These are phyloP conservation scores for Chaetomiaceae sp. DNA, from an alignment of 2,329 filamentous ascomycete species.

Conservation along the genomic window DNA sequence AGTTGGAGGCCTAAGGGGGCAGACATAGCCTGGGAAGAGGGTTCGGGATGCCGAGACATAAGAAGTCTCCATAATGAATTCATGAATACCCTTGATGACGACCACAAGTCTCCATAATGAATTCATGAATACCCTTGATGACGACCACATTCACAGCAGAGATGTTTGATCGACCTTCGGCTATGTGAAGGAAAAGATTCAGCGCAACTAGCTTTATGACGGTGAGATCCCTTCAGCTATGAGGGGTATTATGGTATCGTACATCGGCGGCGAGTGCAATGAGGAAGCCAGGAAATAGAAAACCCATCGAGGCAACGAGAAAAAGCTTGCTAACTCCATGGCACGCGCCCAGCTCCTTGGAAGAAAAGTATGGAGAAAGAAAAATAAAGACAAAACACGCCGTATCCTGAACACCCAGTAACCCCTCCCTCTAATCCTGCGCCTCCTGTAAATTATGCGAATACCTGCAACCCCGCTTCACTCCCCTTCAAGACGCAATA, in stretches of 20 bases:
- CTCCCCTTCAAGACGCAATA: not conserved
- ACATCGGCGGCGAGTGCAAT: constrained; percentile 5
- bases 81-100: not conserved
- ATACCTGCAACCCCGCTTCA: not conserved
- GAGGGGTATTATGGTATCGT: not conserved
- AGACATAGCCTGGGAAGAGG: not conserved
- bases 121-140: not conserved
- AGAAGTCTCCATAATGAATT: not conserved
- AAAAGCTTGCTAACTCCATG: not conserved
- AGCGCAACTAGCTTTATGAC: not conserved
- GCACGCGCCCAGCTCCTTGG: not conserved
- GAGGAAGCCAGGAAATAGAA: not conserved
- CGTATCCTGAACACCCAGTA: constrained; percentile 22
- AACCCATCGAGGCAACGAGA: constrained; percentile 4
- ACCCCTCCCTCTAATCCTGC: not conserved
- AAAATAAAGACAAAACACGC: constrained; percentile 7
- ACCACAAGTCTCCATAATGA: not conserved
- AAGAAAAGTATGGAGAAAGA: constrained; percentile 1
- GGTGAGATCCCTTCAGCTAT: not conserved
- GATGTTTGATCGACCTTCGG: not conserved
- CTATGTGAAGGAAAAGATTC: not conserved
- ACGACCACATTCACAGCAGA: not conserved
- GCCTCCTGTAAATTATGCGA: constrained; percentile 5
- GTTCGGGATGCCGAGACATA: not conserved
- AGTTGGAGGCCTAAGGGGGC: constrained; percentile 39